These are phyloP conservation scores for Coniochaeta ligniaria DNA, from an alignment of 2,329 filamentous ascomycete species.

Conservation along the genomic window DNA sequence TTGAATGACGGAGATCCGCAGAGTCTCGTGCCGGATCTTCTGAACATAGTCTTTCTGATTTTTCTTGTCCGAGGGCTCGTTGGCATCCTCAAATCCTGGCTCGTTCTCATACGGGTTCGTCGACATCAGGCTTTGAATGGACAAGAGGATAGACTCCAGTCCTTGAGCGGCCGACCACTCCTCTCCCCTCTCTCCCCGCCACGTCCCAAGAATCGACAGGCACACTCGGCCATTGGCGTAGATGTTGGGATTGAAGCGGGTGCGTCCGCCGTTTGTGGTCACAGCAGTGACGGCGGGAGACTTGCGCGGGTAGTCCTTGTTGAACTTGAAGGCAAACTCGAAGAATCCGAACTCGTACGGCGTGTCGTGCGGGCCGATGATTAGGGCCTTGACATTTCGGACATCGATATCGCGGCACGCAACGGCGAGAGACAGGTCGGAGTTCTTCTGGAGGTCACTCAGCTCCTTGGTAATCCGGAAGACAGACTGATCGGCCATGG, in stretches of 20 bases:
- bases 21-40: constrained; percentile 87
- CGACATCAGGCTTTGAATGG: constrained; percentile 94
- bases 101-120: constrained; percentile 93
- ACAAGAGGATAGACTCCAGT: constrained; percentile 86
- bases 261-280: constrained; percentile 84
- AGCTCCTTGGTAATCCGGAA: constrained; percentile 89
- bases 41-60: constrained; percentile 68
- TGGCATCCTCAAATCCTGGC: constrained; percentile 79
- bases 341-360: constrained; percentile 98
- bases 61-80: constrained; percentile 61
- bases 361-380: constrained; percentile 87
- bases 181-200: constrained; percentile 83
- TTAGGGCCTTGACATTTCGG: constrained; percentile 77
- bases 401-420: constrained; percentile 84
- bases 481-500: constrained; percentile 78
- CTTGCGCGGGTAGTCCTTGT: constrained; percentile 75
- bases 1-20: constrained; percentile 80
- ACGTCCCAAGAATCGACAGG: constrained; percentile 91
- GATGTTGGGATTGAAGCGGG: constrained; percentile 95
- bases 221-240: constrained; percentile 90
- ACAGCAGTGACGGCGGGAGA: constrained; percentile 56
- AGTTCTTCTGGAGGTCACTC: constrained; percentile 72
- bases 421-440: constrained; percentile 85
- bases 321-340: constrained; percentile 77
- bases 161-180: constrained; percentile 97